phyloP scores from a whole-genome alignment of 305 asterid species.

The Fraxinus sp. region DNA sequence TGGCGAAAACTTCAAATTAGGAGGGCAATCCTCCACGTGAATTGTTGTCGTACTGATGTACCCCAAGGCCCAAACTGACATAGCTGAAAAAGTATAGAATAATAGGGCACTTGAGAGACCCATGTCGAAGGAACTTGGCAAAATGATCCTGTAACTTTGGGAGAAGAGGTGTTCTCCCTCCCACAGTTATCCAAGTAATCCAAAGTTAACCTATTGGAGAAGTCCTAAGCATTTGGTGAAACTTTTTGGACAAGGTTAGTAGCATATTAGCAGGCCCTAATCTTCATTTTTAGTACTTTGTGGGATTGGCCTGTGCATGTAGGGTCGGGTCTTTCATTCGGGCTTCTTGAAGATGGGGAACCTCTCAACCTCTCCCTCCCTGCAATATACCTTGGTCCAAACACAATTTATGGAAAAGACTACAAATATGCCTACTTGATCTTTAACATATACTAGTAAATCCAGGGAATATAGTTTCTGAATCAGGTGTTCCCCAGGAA shows the following conservation, averaged over 20 bases:
- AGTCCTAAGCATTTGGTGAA: not conserved
- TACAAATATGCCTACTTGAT: not conserved
- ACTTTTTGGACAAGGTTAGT: not conserved
- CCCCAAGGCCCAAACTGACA: not conserved
- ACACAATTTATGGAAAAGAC: not conserved
- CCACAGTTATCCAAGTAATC: not conserved
- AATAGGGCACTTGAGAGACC: not conserved
- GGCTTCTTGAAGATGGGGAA: no score
- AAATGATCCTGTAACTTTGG: not conserved
- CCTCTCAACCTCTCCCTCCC: not conserved
- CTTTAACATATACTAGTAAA: not conserved
- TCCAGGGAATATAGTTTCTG: not conserved
- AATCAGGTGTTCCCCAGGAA: not conserved
- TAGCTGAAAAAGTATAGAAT: not conserved
- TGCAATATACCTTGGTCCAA: not conserved
- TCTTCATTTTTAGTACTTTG: not conserved
- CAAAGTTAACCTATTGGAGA: not conserved
- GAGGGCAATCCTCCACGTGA: not conserved
- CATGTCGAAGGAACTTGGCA: not conserved
- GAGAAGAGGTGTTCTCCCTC: not conserved
- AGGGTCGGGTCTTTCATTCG: no score
- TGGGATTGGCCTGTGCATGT: no score
- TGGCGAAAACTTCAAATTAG: not conserved
- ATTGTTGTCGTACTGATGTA: not conserved
- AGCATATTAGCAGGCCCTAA: not conserved